phyloP scores from a whole-genome alignment of 2,329 filamentous ascomycete genomes.

The Byssochlamys sp. region DNA sequence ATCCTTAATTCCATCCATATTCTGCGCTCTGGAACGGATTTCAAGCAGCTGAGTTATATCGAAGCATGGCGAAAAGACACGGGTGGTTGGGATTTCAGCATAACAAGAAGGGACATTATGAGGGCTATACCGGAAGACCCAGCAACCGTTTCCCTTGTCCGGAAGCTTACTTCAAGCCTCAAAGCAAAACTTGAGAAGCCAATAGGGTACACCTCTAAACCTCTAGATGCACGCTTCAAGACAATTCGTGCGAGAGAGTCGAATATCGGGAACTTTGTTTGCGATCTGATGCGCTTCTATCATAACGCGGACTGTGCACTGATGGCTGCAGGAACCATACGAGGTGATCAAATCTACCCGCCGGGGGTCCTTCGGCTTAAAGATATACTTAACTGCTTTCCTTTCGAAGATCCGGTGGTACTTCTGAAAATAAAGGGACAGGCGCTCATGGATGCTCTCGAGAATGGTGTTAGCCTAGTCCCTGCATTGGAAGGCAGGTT shows the following conservation, averaged over 20 bases:
- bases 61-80: constrained; percentile 56
- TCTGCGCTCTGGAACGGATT: constrained; percentile 79
- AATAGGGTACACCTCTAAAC: constrained; percentile 70
- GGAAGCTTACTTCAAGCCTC: constrained; percentile 61
- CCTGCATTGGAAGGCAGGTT: constrained; percentile 78
- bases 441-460: constrained; percentile 67
- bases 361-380: constrained; percentile 68
- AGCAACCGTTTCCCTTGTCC: constrained; percentile 53
- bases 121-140: constrained; percentile 57
- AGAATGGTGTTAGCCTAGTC: constrained; percentile 72
- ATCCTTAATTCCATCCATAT: constrained; percentile 72
- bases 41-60: constrained; percentile 83
- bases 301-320: constrained; percentile 71
- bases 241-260: constrained; percentile 69
- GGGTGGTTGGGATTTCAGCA: constrained; percentile 66
- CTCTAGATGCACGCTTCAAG: constrained; percentile 76
- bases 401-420: constrained; percentile 83
- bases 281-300: constrained; percentile 79
- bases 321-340: constrained; percentile 77
- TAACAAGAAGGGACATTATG: constrained; percentile 63
- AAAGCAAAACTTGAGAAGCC: constrained; percentile 71
- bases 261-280: constrained; percentile 83
- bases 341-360: constrained; percentile 80
- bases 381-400: constrained; percentile 81
- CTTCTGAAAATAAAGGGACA: constrained; percentile 62